Evolutionary conservation across 768 basidiomycete genomes (phyloP), one percentile per base, ranked within the genome.

Genomic region (Lactarius hatsudake): DNA sequence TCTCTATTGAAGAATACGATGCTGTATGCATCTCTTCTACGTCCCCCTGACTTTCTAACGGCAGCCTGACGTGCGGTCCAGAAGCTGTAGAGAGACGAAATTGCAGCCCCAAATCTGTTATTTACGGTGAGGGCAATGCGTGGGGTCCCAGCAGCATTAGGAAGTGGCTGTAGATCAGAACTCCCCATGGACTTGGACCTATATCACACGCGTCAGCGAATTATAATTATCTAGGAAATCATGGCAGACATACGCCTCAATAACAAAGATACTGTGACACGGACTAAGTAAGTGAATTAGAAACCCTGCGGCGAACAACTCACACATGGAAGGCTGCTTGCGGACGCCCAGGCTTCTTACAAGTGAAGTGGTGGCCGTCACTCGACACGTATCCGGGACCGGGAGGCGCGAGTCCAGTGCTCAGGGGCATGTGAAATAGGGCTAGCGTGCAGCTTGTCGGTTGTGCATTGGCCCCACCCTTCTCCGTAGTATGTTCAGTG

Each of bases 291-390:
- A 59, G 32, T 30, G 30, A 10, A 40, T 38, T 30, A 28, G 57
- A 17, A 5, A n/a, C 48, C 26, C 51, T 53, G 51, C 2, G 20
- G 28, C 20, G 6, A n/a, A 17, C 1, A 2, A 80, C 84, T 65
- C 71, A 86, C 84, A 87, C 83, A 73, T 87, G 86, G 75, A 82
- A 86, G 0, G 85, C 79, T 69, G 82, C 84, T 20, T 81, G 81
- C 73, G 82, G 74, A 9, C 81, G 75, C 0, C 76, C 78, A 2
- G 86, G 86, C 66, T 87, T 85, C 63, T 79, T 77, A 74, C 86
- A 87, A 1, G 73, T 23, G 64, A 85, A 87, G 17, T 77, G 71
- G 72, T 87, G 86, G 0, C 86, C 86, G 61, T 87, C 86, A 34
- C 76, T 76, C 3, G 86, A 86, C 38, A 85, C 67, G 68, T 87